Base-by-base conservation (phyloP, 2,329 filamentous ascomycete species). In the Cladosporium sp. region DNA sequence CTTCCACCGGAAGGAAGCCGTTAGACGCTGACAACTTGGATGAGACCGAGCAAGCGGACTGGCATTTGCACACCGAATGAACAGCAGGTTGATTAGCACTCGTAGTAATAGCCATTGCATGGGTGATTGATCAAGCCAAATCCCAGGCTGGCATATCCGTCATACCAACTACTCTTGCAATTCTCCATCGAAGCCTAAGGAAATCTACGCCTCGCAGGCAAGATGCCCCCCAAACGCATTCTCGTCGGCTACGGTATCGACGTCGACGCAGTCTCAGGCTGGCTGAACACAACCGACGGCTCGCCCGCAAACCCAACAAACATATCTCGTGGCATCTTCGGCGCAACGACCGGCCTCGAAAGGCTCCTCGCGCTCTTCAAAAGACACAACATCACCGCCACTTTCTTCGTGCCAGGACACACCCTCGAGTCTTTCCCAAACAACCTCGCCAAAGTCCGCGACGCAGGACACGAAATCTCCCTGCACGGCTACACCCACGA, bases 341-440 rank as follows among this genome's bases (percentile, higher is more conserved):
- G 78, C 32, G 79, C 78, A 1, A 79, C 77, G 1, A 74, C 79
- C 1, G 78, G 79, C 34, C 74, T 79, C 43, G 73, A 78, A 60
- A 74, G 79, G 14, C 71, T 82, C 2, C 75, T 82, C 6, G 77
- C 76, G 56, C 72, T 82, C 10, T 80, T 72, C 70, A 72, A 76
- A 51, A 79, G 78, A 48, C 77, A 81, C 70, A 70, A 75, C 57
- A 81, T 82, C 70, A 77, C 77, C 65, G 70, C 77, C 10, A 80
- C 78, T 1, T 81, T 78, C 76, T 81, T 80, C 69, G 76, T 64
- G 8, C 79, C 79, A 14, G 79, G 75, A 3, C 79, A 81, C 67
- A 73, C 80, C 2, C 70, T 84, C 6, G 81, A 83, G 63, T 80
- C 79, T 0, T 82, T 85, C 70, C 84, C 82, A 0, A 75, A 77